Evolutionary conservation across 176 grass and related monocot genomes (phyloP), one percentile per base, ranked within the genome.

Genomic region (Triticum monococcum): DNA sequence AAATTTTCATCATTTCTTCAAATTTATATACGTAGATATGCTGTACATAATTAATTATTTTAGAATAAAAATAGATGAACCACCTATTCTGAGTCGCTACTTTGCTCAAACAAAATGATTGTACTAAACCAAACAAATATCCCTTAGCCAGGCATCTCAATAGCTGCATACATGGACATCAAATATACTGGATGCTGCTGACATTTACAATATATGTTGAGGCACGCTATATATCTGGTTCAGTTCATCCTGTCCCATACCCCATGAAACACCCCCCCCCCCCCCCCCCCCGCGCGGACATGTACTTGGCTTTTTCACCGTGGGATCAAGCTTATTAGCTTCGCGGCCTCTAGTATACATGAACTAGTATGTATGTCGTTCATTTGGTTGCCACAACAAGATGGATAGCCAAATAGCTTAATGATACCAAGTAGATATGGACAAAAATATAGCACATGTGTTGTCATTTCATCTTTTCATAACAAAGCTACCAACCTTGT

Each of bases 341-440:
- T 59, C 18, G 50, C 50, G 16, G 5, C 50, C 50, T 54, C 16
- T 18, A 59, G 54, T 22, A 8, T 9, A 59, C 54, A 59, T 22
- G 20, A 59, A 59, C 54, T 59, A 59, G 20, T 59, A 48, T 54
- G 45, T 48, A 48, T 48, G 45, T 48, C 13, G 45, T 61, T 40
- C 16, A 79, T 16, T 77, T 56, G 9, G 20, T 24, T 59, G 32
- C 33, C 48, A 77, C 48, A 36, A 37, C 12, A 20, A 78, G 6
- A 78, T 13, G 10, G 18, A 30, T 25, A 43, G 14, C n/a, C 68
- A 12, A 16, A 11, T 28, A 38, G 12, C 26, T 79, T 81, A 74
- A 64, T 57, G 61, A 20, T 75, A 6, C 73, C 3, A 84, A 26
- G 73, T 46, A n/a, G 73, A 84, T 72, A 78, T 36, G 73, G 74